These are phyloP conservation scores for Annulohypoxylon moriforme DNA, from an alignment of 495 filamentous ascomycete genomes.

Conservation along the genomic window DNA sequence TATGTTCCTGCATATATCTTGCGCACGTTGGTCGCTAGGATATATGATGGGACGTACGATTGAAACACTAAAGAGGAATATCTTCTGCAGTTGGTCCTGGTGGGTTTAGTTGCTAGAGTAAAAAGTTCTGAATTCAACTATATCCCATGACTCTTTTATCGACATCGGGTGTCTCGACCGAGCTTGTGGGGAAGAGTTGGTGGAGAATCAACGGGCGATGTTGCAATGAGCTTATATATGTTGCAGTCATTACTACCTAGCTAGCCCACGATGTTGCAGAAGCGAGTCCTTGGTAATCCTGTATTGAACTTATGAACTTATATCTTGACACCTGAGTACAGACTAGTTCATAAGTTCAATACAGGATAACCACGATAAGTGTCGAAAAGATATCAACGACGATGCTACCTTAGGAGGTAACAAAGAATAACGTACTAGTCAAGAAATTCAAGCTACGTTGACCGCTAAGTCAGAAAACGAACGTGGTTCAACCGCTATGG, in stretches of 20 bases:
- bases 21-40: background rate
- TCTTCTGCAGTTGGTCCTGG: constrained; percentile 14
- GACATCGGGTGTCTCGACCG: constrained; percentile 24
- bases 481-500: constrained; percentile 15
- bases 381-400: background rate
- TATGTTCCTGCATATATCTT: constrained; percentile 28
- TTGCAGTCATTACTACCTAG: constrained; percentile 9
- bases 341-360: background rate
- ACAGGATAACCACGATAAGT: background rate
- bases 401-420: background rate
- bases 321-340: background rate
- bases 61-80: constrained; percentile 9
- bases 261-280: background rate
- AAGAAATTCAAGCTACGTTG: constrained; percentile 16
- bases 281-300: background rate
- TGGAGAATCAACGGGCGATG: constrained; percentile 23
- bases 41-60: constrained; percentile 26
- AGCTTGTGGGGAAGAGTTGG: constrained; percentile 40
- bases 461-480: constrained; percentile 18
- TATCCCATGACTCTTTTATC: constrained; percentile 23
- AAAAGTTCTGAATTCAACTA: constrained; percentile 10
- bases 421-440: background rate
- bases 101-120: background rate
- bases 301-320: constrained; percentile 8
- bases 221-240: constrained; percentile 36